Conservation (phyloP, 805 yeast species). For the Brettanomyces anomalus region DNA sequence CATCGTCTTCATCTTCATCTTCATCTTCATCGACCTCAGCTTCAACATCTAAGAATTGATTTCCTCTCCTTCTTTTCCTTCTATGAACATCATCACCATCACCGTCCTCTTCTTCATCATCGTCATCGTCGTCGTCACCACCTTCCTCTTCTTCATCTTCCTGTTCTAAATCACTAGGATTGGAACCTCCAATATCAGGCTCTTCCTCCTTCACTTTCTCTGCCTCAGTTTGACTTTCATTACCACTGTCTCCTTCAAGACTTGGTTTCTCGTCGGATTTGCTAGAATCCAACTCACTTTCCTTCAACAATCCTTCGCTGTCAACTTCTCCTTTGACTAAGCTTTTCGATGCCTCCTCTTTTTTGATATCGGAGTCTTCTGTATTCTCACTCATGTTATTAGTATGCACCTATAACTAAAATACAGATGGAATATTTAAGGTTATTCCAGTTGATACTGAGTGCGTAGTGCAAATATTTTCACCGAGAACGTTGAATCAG, state of each 20-base stretch:
- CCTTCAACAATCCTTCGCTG: not conserved
- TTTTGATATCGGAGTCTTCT: too few relatives aligned
- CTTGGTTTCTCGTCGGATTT: not conserved
- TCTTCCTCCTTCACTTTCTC: not conserved
- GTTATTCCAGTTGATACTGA: too few relatives aligned
- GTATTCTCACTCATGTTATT: too few relatives aligned
- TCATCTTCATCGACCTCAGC: conserved; percentile 99
- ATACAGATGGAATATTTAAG: too few relatives aligned
- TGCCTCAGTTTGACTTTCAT: not conserved
- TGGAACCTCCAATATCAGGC: not conserved
- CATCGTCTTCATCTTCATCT: conserved; percentile 81
- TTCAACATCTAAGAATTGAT: conserved; percentile 94
- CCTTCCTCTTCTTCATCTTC: conserved; percentile 1
- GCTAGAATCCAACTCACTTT: not conserved
- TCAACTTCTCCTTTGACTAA: not conserved
- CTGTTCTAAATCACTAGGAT: not conserved
- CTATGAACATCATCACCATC: conserved; percentile 49
- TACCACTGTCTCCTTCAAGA: not conserved
- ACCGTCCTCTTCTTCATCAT: conserved; percentile 44
- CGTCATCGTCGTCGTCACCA: conserved; percentile 33
- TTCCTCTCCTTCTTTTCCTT: conserved; percentile 42
- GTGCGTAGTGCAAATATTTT: too few relatives aligned
- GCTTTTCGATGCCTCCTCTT: too few relatives aligned
- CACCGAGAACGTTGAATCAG: too few relatives aligned
- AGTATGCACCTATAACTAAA: too few relatives aligned